Base-by-base conservation (phyloP, 805 yeast species). In the Kazachstania psychrophila region DNA sequence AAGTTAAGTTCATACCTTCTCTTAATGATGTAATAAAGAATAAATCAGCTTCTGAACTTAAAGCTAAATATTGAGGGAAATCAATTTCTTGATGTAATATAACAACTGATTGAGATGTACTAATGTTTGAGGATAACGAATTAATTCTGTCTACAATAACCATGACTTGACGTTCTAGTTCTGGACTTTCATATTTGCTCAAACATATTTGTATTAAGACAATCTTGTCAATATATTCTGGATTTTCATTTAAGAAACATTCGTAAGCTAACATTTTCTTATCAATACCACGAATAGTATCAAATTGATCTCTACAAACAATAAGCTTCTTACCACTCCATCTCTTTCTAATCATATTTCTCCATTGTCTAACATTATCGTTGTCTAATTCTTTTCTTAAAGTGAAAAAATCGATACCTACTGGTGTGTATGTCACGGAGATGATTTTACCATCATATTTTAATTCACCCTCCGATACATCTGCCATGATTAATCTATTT, bases 1-100 rank as follows among this genome's bases (percentile, higher is more conserved):
- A 89, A 0, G 97, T 88, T 52, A 92, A 68, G 51, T 92, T 92
- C 87, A 92, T 83, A 18, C 98, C 98, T 59, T 92, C 98, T 54
- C 98, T 77, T 69, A 89, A 73, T 2, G 95, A 83, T 8, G 94
- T 78, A 2, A 89, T 96, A 30, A 83, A 77, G 52, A 92, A 92
- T 1, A 76, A 68, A 46, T 85, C 94, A 1, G 97, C 95, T 54
- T 87, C 96, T 25, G 77, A 65, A 31, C 83, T 71, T 34, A 92
- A 63, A 0, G 95, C 97, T 40, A 92, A 58, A 54, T 92, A 92
- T 60, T 92, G 97, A 38, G 77, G 81, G 54, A 84, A 89, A 26
- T 77, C 88, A 37, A 92, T 74, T 47, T 89, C 96, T 56, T 86
- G 94, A 46, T 85, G 89, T 33, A 92, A 64, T 23, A 88, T 71